phyloP scores from a whole-genome alignment of 176 grass and related monocot species.

The Ampelocalamus luodianensis region DNA sequence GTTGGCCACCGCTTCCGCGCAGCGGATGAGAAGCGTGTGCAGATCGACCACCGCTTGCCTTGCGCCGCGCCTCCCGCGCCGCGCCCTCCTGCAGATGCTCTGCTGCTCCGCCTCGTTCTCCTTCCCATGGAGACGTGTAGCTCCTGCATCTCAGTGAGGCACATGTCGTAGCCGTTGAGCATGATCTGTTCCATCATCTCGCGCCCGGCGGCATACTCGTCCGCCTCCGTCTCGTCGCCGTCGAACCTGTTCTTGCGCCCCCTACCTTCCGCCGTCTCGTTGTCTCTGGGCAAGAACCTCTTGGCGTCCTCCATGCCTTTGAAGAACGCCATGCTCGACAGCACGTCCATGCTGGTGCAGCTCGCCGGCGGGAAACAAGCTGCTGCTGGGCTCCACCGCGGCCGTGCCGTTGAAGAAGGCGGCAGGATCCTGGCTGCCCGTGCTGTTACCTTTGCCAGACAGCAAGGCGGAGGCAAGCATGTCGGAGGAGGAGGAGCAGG shows the following conservation, averaged over 20 bases:
- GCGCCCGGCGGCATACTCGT: not conserved
- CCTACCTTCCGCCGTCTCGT: conserved; percentile 18
- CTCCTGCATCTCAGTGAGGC: too few relatives aligned
- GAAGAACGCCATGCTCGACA: conserved; percentile 18
- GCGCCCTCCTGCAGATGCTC: conserved; percentile 24
- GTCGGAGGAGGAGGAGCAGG: not conserved
- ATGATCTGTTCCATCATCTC: too few relatives aligned
- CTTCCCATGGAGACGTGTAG: not conserved
- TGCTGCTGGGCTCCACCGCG: not conserved
- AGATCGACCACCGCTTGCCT: too few relatives aligned
- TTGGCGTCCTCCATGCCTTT: conserved; percentile 56
- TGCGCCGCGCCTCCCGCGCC: not conserved
- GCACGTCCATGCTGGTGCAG: not conserved
- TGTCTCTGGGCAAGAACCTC: conserved; percentile 52
- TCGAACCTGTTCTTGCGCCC: conserved; percentile 42
- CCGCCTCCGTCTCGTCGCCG: conserved; percentile 28
- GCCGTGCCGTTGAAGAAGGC: not conserved
- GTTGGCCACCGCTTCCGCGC: too few relatives aligned
- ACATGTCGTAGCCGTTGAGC: too few relatives aligned
- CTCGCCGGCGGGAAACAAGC: not conserved
- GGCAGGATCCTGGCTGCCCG: not conserved
- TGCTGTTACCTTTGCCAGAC: not conserved
- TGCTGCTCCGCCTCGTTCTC: conserved; percentile 21
- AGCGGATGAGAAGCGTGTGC: too few relatives aligned
- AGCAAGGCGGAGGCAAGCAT: not conserved